Base-by-base conservation (phyloP, 2,329 filamentous ascomycete species). In the Stenocarpella maydis region DNA sequence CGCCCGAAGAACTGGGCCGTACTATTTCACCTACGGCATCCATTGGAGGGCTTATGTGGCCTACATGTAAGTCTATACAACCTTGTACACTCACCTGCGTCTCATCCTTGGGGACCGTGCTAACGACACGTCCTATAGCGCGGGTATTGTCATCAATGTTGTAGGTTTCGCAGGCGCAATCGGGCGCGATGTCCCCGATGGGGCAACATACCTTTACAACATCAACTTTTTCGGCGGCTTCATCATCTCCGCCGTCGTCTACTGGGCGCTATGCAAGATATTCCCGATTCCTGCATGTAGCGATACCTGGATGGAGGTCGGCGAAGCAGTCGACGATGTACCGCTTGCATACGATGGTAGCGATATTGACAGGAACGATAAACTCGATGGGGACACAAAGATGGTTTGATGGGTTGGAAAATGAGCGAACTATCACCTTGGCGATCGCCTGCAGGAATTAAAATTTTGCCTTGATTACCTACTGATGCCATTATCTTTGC, bases 221-320 rank as follows among this genome's bases (percentile, higher is more conserved):
- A 77, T 98, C 74, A 97, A 97, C 80, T 98, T 95, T 83, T 97
- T 98, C 78, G 87, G 87, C 52, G 95, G 95, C 0, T 95, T 97
- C 77, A 83, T 93, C 55, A 87, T 97, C 14, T 87, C 93, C 0
- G 83, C 83, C 0, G 77, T 72, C 0, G 80, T 90, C 9, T 98
- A 98, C 80, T 97, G 88, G 82, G 67, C 78, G 0, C 83, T 97
- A 1, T 94, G 91, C 78, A 87, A 82, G 69, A 41, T 94, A 31
- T 92, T 81, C 72, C 94, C 94, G 0, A 80, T 97, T 0, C 91
- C 92, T 0, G 94, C 91, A 1, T 90, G 87, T 5, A 95, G 92
- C 76, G 86, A 91, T 14, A 83, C 78, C 9, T 97, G 94, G 94
- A 87, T 92, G 79, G 93, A 97, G 79, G 87, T 95, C 21, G 90